phyloP scores from a whole-genome alignment of 2,329 filamentous ascomycete species.

The Fusarium caatingaense region DNA sequence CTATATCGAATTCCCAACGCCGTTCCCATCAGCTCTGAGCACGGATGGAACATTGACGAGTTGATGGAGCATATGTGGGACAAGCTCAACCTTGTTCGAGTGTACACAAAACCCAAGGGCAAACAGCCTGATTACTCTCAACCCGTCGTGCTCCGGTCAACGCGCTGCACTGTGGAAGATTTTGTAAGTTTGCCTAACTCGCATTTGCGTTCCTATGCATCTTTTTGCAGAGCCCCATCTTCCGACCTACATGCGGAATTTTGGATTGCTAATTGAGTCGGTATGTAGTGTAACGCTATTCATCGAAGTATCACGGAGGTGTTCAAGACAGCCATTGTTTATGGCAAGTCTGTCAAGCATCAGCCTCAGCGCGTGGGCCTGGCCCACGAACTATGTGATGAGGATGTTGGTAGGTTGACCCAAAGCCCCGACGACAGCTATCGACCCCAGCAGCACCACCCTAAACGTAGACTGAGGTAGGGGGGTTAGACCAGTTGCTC shows the following conservation, averaged over 20 bases:
- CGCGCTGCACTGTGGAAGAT: conserved; percentile 90
- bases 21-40: conserved; percentile 95
- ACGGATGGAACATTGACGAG: conserved; percentile 98
- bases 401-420: conserved; percentile 86
- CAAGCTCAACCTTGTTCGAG: conserved; percentile 87
- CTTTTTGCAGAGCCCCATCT: conserved; percentile 21
- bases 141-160: conserved; percentile 88
- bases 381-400: conserved; percentile 89
- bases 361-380: conserved; percentile 96
- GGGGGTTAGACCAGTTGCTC: conserved; percentile 23
- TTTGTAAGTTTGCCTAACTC: conserved; percentile 75
- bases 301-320: conserved; percentile 96
- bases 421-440: conserved; percentile 15
- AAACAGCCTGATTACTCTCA: conserved; percentile 90
- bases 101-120: conserved; percentile 99
- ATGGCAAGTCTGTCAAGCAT: conserved; percentile 98
- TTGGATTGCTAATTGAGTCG: conserved; percentile 53
- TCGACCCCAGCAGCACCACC: conserved; percentile 23
- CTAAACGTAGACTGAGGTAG: conserved; percentile 18
- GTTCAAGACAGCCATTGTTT: conserved; percentile 95
- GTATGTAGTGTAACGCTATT: conserved; percentile 87
- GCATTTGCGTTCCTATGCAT: conserved; percentile 4
- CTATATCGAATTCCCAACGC: conserved; percentile 97
- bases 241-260: conserved; percentile 13
- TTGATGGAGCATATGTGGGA: conserved; percentile 99